A percentile compares a stretch with the other conserved stretches of the same genome.
Evolutionary conservation across 2,329 filamentous ascomycete species (phyloP).

Genomic region (Sclerotinia subarctica): DNA sequence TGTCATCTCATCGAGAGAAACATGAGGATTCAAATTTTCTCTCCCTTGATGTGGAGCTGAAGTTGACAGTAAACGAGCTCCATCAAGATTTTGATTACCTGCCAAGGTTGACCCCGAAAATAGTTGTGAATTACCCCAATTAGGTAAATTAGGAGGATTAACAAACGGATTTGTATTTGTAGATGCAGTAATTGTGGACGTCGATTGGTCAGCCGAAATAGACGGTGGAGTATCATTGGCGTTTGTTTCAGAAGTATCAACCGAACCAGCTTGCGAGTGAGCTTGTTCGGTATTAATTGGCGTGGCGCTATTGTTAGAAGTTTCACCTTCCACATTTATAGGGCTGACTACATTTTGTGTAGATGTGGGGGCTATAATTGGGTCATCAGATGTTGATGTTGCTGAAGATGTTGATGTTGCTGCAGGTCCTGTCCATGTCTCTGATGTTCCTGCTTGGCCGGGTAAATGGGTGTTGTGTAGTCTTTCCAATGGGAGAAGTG

Average conservation of each 20-base stretch:
- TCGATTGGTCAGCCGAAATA: slow-evolving; percentile 29
- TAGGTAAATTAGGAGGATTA: slow-evolving; percentile 4
- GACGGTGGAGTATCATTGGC: slow-evolving; percentile 32
- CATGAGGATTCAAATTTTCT: neutral
- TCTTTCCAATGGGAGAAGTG: slow-evolving; percentile 59
- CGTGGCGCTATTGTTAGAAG: slow-evolving; percentile 22
- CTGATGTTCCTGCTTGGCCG: slow-evolving; percentile 9
- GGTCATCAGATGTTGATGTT: slow-evolving; percentile 26
- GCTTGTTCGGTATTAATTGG: slow-evolving; percentile 29
- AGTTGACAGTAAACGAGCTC: neutral
- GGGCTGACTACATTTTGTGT: slow-evolving; percentile 30
- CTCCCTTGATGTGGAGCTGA: neutral
- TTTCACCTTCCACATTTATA: slow-evolving; percentile 22
- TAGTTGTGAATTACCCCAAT: slow-evolving; percentile 28
- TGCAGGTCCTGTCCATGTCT: slow-evolving; percentile 26
- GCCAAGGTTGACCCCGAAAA: slow-evolving; percentile 26
- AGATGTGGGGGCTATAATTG: slow-evolving; percentile 32
- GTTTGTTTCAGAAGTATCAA: slow-evolving; percentile 33
- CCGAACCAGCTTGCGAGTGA: slow-evolving; percentile 29
- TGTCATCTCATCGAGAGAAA: neutral
- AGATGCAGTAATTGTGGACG: slow-evolving; percentile 26
- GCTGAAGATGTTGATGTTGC: slow-evolving; percentile 27
- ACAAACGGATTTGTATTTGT: slow-evolving; percentile 24
- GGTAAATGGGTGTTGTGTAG: slow-evolving; percentile 28
- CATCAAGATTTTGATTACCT: slow-evolving; percentile 18